Evolutionary conservation across 305 asterid genomes (phyloP).

Genomic region (Fraxinus xanthoxyloides): DNA sequence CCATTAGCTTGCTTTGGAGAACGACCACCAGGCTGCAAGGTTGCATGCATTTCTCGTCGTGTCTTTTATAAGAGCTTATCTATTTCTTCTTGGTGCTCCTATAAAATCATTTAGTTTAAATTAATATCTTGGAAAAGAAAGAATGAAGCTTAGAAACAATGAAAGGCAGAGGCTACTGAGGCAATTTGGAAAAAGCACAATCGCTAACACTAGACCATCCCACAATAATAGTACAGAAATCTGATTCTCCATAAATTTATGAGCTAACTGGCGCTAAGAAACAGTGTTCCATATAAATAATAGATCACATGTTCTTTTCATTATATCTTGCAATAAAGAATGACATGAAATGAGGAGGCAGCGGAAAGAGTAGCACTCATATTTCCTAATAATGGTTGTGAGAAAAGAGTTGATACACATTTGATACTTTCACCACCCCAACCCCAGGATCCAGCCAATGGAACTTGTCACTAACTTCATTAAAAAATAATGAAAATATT

Average conservation of each 20-base stretch:
- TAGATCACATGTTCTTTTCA: not conserved
- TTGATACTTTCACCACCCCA: not conserved
- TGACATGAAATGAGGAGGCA: not conserved
- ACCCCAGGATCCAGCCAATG: not conserved
- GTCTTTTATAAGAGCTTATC: constrained; percentile 57
- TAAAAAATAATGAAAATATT: not conserved
- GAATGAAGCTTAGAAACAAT: constrained; percentile 27
- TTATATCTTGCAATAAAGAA: not conserved
- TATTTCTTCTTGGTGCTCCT: constrained; percentile 81
- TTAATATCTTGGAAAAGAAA: not conserved
- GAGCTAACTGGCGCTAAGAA: not conserved
- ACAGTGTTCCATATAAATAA: not conserved
- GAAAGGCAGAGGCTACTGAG: constrained; percentile 77
- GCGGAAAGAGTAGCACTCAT: not conserved
- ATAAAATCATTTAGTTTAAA: constrained; percentile 11
- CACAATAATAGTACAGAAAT: constrained; percentile 29
- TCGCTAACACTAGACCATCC: constrained; percentile 85
- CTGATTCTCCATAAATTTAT: not conserved
- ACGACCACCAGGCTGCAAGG: constrained; percentile 67
- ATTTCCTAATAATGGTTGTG: not conserved
- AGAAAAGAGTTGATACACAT: not conserved
- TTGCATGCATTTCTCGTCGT: constrained; percentile 65
- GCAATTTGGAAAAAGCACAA: constrained; percentile 84
- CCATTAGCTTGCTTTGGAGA: constrained; percentile 77
- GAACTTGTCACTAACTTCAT: not conserved